Base-by-base conservation (phyloP, 2,329 filamentous ascomycete species). In the Claviceps sp. region DNA sequence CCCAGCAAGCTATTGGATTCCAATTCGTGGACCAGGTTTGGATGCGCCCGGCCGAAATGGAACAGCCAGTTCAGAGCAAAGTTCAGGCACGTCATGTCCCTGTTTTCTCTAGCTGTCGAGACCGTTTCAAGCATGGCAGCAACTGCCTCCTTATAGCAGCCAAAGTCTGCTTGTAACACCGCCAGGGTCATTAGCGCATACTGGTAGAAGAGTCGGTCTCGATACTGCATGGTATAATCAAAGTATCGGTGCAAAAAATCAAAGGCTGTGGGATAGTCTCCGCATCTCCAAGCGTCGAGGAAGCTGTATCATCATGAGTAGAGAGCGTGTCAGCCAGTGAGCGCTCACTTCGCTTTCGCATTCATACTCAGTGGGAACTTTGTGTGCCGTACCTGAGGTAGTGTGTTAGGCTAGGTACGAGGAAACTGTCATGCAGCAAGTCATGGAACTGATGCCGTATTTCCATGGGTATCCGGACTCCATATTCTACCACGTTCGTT, bases 51-150 rank as follows among this genome's bases (percentile, higher is more conserved):
- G n/a, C 85, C 86, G 60, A 96, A 94, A 63, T 96, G 89, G 61
- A 94, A 94, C 2, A 97, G 75, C 93, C 93, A 98, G 62, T 89
- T 95, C 55, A 98, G 78, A 37, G 89, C 87, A 68, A 95, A 97
- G 66, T 96, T 97, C 52, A 98, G 75, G 63, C 93, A 97, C 4
- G 80, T 83, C 74, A 89, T 87, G 63, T 98, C 93, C 57, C 89
- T 84, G 59, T 94, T 95, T 66, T 97, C 93, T 56, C 91, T 76
- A 0, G 93, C 93, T n/a, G 89, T 95, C 0, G 90, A 84, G 38
- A 98, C 89, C 0, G 91, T 90, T 66, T 97, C 93, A 44, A 95
- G 82, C 82, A 98, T 95, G 13, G 91, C 87, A 11, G 88, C 81
- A n/a, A 97, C 78, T 5, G 91, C 91, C 68, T 97, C 90, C 42